Evolutionary conservation across 2,329 filamentous ascomycete genomes (phyloP), one percentile per base, ranked within the genome.

Genomic region (Cryphonectria carpinicola): DNA sequence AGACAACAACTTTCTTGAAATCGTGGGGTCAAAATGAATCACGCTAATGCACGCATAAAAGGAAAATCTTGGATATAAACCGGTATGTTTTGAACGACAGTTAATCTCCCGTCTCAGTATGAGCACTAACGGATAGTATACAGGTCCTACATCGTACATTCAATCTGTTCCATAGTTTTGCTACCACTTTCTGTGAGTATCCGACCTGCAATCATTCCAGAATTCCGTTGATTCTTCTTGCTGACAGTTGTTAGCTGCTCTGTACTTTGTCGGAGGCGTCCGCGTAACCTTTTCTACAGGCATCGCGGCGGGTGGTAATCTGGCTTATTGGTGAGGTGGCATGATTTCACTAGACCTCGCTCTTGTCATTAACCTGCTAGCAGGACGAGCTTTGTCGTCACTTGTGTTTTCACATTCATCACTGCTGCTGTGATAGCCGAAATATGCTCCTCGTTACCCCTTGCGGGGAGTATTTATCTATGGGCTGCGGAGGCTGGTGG

Each of bases 201-300:
- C 19, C 5, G 49, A 54, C 19, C 3, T 54, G 19, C 19, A n/a
- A 6, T 3, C 28, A 4, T 14, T 7, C 1, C 5, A 11, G 5
- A 19, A 4, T 14, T 7, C 1, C 5, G 17, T 10, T 13, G 3
- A 52, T 25, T 6, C 19, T 17, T 32, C 39, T 13, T 2, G 63
- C 73, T 76, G 41, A 78, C 64, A 46, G 8, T 1, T 6, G 32
- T 17, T 61, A 89, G 87, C 88, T 72, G 88, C 88, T 1, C 80
- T 90, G 2, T 90, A 89, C 78, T 89, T 89, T 70, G 84, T 90
- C 61, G 88, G 88, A 41, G 88, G 85, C 71, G 86, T 89, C 54
- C 84, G 87, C 56, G 86, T 88, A 2, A 89, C 87, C 0, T 90
- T 88, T 76, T 88, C 85, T n/a, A 89, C 87, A 14, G 88, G 88